Base-by-base conservation (phyloP, 805 yeast species). In the Starmerella potacharoeniae region DNA sequence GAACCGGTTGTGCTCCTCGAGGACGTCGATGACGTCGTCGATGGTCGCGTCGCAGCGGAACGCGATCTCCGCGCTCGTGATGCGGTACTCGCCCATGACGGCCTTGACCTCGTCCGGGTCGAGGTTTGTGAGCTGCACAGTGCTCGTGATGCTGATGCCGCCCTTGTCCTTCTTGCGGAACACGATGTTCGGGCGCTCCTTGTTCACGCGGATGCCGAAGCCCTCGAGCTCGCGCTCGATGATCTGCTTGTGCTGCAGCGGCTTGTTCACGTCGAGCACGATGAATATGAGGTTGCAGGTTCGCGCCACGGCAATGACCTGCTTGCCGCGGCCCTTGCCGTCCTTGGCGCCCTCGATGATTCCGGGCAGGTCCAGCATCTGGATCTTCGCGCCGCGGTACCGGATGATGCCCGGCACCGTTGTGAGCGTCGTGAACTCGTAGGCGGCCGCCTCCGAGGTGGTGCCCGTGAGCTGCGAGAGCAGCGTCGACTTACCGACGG, bases 271-370 rank as follows among this genome's bases (percentile, higher is more conserved):
- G 69, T 93, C 99, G 66, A 93, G 75, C 4, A 93, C 95, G 67
- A 93, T 86, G 70, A 93, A 93, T 51, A 93, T 79, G 65, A 93
- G 75, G 68, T 93, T 90, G 69, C 96, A 95, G 3, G 97, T 88
- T 71, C 98, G 80, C n/a, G 97, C 97, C 57, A 93, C 98, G 2
- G 98, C 98, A 72, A 93, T 93, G 54, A 93, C 98, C 73, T 93
- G 98, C 67, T 95, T 80, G 64, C 98, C 97, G 72, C 98, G 82
- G 68, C 98, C 98, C 69, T 89, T 89, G 66, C 97, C 97, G 67
- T 88, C 96, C 56, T 93, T 80, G n/a, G 97, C 97, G 59, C 97
- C 97, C 69, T 87, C 88, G 55, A 91, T 91, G 64, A 91, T 91
- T 68, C 98, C 98, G 1, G 98, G 98, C 52, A 91, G 73, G 77